phyloP scores from a whole-genome alignment of 805 yeast genomes.

The Teunomyces panamensis region DNA sequence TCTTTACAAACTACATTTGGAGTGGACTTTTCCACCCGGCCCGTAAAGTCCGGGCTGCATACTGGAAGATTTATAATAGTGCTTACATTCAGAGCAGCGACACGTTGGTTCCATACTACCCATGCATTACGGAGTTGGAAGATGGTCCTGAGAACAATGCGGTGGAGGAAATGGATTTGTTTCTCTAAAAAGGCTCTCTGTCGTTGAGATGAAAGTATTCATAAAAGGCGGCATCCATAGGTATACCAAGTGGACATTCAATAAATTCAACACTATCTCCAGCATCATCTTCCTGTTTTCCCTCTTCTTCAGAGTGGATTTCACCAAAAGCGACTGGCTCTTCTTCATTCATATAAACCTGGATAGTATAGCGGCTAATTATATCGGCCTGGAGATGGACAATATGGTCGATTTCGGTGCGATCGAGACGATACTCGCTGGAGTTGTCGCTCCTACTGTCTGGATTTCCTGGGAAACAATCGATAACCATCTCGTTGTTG shows the following conservation, averaged over 20 bases:
- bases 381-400: constrained; percentile 52
- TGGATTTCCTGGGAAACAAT: constrained; percentile 50
- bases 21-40: constrained; percentile 95
- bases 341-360: constrained; percentile 29
- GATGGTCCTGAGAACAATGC: constrained; percentile 18
- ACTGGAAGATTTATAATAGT: constrained; percentile 79
- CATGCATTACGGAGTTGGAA: constrained; percentile 24
- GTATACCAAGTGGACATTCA: background rate
- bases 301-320: constrained; percentile 2
- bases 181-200: constrained; percentile 16
- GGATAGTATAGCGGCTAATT: constrained; percentile 45
- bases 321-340: constrained; percentile 7
- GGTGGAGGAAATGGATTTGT: constrained; percentile 52
- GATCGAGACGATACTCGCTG: constrained; percentile 10
- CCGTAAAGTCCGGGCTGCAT: constrained; percentile 74
- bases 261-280: background rate
- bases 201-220: background rate
- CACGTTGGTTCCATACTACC: constrained; percentile 80
- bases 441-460: constrained; percentile 26
- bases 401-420: constrained; percentile 41
- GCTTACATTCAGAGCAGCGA: constrained; percentile 74
- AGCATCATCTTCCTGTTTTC: background rate
- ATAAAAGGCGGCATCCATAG: background rate
- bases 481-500: constrained; percentile 23
- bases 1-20: constrained; percentile 72